Base-by-base conservation (phyloP, 768 basidiomycete genomes). In the Dacryopinax primogenitus region DNA sequence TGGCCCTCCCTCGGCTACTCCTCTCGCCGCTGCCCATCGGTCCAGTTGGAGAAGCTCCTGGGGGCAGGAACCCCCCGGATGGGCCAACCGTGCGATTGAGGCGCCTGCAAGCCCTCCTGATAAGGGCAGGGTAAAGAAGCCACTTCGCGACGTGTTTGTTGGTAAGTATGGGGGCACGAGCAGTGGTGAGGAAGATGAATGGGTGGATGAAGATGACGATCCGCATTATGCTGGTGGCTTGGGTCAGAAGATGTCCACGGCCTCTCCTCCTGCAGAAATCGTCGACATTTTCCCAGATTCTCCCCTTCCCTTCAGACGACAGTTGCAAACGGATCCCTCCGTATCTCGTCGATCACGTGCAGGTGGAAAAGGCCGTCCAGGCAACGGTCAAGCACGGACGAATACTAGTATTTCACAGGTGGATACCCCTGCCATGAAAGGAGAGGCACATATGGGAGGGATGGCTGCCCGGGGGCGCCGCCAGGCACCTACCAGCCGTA, bases 11-110 rank as follows among this genome's bases (percentile, higher is more conserved):
- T 85, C 84, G 12, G 65, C 66, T 12, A 67, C 35, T 36, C 26
- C 51, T 7, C 51, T 34, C 61, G 67, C 65, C 63, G 75, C 76
- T 3, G 77, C 79, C 67, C 70, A 73, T 33, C 82, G 85, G 33
- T 85, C 86, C 23, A 87, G 87, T 72, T 92, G 90, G 90, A 91
- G 89, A 79, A 90, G 90, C 74, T 83, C 86, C 6, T 92, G 90
- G 90, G 90, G 90, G 0, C 76, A 86, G 32, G 88, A 92, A 70
- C 90, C 90, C 4, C 88, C 90, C 23, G 90, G 89, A 18, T 91
- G 89, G 88, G 86, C 88, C 68, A 80, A 78, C 35, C 82, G 86
- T 2, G 74, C 73, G n/a, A 37, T 63, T 13, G 85, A 86, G 70
- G 74, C 86, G 3, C 87, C 90, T 62, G 63, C 33, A 26, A 58